Evolutionary conservation across 2,329 filamentous ascomycete genomes (phyloP).

Genomic region (Colletotrichum lindemuthianum): DNA sequence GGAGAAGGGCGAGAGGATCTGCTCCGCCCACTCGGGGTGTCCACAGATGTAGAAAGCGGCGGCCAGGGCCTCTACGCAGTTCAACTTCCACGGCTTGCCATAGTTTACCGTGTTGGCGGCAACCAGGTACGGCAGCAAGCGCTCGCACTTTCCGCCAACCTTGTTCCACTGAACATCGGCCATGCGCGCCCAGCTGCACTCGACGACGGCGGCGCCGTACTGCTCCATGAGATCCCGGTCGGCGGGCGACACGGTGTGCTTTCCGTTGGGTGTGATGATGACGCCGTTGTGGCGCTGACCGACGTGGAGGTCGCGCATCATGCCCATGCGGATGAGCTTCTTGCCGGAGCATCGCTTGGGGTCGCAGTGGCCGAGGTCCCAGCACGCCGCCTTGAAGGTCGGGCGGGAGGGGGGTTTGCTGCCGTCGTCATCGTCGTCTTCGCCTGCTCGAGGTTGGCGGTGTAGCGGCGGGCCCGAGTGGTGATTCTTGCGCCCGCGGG

Average conservation of each 20-base stretch:
- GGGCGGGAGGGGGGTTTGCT: slow-evolving; percentile 49
- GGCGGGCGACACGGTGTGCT: slow-evolving; percentile 82
- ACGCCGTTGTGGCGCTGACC: slow-evolving; percentile 93
- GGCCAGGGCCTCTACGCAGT: slow-evolving; percentile 94
- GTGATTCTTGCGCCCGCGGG: slow-evolving; percentile 77
- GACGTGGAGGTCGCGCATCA: slow-evolving; percentile 92
- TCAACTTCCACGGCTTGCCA: slow-evolving; percentile 92
- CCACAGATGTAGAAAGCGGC: slow-evolving; percentile 95
- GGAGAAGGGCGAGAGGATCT: slow-evolving; percentile 83
- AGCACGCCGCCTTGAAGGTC: slow-evolving; percentile 91
- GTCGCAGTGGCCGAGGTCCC: slow-evolving; percentile 98
- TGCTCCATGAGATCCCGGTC: slow-evolving; percentile 85
- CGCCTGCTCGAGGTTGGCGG: slow-evolving; percentile 56
- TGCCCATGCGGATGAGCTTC: slow-evolving; percentile 87
- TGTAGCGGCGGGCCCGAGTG: slow-evolving; percentile 64
- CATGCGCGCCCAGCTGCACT: slow-evolving; percentile 95
- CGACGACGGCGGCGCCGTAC: slow-evolving; percentile 93
- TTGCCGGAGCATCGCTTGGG: slow-evolving; percentile 97
- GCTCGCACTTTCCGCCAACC: slow-evolving; percentile 93
- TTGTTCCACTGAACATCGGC: slow-evolving; percentile 89
- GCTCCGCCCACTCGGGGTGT: slow-evolving; percentile 87
- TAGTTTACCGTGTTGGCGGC: slow-evolving; percentile 98
- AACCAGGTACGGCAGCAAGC: slow-evolving; percentile 91
- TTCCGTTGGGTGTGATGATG: slow-evolving; percentile 95
- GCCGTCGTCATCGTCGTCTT: slow-evolving; percentile 45